Evolutionary conservation across 2,329 filamentous ascomycete genomes (phyloP), one percentile per base, ranked within the genome.

Genomic region (Aureobasidium sp.): DNA sequence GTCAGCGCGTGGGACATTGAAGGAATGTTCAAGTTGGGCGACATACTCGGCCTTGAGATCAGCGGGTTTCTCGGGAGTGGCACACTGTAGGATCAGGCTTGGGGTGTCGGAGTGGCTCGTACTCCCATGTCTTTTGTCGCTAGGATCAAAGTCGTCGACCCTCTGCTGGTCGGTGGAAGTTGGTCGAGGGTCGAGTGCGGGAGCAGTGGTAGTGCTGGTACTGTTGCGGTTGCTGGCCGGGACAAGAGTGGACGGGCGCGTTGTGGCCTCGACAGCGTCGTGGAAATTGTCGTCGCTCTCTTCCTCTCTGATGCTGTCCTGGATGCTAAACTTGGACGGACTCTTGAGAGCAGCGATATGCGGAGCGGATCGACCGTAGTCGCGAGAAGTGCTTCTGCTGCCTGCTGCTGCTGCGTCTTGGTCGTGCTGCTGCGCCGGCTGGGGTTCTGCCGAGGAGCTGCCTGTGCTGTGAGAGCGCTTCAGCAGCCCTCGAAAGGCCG

Each of bases 141-240:
- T 37, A 13, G 34, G 13, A 37, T 69, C 66, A 44, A 67, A 66
- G 51, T 69, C 55, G 36, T 69, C 57, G 36, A 67, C 64, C 1
- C 12, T 42, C 8, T 34, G 27, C 17, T 39, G 29, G 5, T 5
- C 20, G n/a, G 12, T 26, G 56, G 12, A 10, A 20, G 10, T 15
- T 23, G 23, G 34, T n/a, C 9, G 52, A 39, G 41, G 15, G 53
- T 41, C 53, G 53, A 39, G 37, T 6, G 39, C 23, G 27, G 53
- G 36, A 15, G 39, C 34, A 44, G 52, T 29, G 15, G 17, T 29
- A 13, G 34, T 52, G 50, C 32, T 52, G 51, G 23, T 29, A 36
- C 36, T 39, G 37, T 41, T 42, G 52, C 37, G 27, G 27, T 57
- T 57, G 39, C 29, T 57, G 41, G 53, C 39, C 1, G 51, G 51